A percentile compares a stretch with the other conserved stretches of the same genome.
These are phyloP conservation scores for Agroathelia rolfsii DNA, from an alignment of 1,284 basidiomycete genomes.

Conservation along the genomic window DNA sequence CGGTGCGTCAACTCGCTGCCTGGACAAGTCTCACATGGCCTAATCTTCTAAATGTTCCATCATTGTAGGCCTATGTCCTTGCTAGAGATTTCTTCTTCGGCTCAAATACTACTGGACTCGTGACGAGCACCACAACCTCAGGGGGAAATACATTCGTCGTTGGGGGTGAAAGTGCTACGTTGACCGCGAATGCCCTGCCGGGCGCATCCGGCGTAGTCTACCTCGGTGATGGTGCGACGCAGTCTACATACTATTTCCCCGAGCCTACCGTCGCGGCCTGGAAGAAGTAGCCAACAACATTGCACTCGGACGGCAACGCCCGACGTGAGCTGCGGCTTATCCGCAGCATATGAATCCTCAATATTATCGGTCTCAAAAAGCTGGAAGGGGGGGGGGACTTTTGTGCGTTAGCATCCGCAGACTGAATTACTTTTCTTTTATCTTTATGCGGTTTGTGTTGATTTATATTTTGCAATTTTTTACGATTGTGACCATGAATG, in stretches of 20 bases:
- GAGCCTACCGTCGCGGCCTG: conserved; percentile 47
- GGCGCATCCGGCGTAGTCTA: conserved; percentile 44
- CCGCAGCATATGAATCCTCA: too few species aligned
- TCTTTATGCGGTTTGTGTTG: too few species aligned
- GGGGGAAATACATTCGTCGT: conserved; percentile 26
- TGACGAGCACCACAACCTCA: conserved; percentile 19
- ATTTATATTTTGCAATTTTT: too few species aligned
- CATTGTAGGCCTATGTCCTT: conserved; percentile 39
- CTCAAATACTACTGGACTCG: conserved; percentile 38
- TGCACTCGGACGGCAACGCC: too few species aligned
- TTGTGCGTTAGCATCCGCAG: too few species aligned
- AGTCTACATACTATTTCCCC: conserved; percentile 42
- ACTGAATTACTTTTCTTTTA: too few species aligned
- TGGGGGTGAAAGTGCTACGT: conserved; percentile 39
- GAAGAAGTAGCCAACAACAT: too few species aligned
- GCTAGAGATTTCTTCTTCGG: conserved; percentile 53
- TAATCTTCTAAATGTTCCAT: conserved; percentile 4
- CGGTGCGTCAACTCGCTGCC: conserved; percentile 42
- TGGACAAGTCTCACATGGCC: background rate
- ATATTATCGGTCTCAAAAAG: too few species aligned
- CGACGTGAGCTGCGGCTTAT: too few species aligned
- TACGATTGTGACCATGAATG: too few species aligned
- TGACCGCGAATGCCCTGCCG: conserved; percentile 34
- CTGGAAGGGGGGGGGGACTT: too few species aligned
- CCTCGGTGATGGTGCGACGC: conserved; percentile 36